Evolutionary conservation across 2,329 filamentous ascomycete genomes (phyloP).

Genomic region (Aureobasidium namibiae): DNA sequence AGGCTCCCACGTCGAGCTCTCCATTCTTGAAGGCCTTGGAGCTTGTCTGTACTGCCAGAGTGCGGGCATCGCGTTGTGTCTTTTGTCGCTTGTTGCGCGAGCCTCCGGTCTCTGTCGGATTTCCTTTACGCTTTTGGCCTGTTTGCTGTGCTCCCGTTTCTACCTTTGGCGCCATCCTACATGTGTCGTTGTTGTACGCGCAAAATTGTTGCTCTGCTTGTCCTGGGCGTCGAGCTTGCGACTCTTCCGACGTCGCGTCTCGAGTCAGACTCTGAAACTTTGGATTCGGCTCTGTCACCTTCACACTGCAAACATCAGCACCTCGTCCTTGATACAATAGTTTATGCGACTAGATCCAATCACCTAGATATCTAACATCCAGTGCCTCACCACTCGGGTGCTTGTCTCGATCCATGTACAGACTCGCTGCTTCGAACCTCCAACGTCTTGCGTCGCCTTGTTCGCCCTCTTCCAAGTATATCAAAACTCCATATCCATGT

Average conservation of each 20-base stretch:
- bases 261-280: background rate
- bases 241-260: slow-evolving; percentile 5
- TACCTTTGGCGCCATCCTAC: background rate
- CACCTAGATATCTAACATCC: slow-evolving; percentile 6
- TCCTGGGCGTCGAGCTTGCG: background rate
- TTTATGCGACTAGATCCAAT: background rate
- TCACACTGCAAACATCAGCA: background rate
- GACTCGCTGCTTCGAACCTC: background rate
- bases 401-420: background rate
- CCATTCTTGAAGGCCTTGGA: slow-evolving; percentile 56
- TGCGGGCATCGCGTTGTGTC: slow-evolving; percentile 33
- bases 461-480: background rate
- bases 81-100: slow-evolving; percentile 13
- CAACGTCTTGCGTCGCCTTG: background rate
- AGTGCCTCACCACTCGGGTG: background rate
- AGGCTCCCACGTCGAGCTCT: slow-evolving; percentile 75
- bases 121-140: slow-evolving; percentile 8
- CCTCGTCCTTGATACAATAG: background rate
- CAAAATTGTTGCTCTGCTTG: background rate
- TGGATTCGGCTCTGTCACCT: background rate
- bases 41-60: slow-evolving; percentile 37
- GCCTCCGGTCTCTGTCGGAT: background rate
- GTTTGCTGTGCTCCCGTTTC: background rate
- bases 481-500: background rate
- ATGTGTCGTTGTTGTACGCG: background rate